phyloP scores from a whole-genome alignment of 1,284 basidiomycete genomes.

The Tremellales sp. region DNA sequence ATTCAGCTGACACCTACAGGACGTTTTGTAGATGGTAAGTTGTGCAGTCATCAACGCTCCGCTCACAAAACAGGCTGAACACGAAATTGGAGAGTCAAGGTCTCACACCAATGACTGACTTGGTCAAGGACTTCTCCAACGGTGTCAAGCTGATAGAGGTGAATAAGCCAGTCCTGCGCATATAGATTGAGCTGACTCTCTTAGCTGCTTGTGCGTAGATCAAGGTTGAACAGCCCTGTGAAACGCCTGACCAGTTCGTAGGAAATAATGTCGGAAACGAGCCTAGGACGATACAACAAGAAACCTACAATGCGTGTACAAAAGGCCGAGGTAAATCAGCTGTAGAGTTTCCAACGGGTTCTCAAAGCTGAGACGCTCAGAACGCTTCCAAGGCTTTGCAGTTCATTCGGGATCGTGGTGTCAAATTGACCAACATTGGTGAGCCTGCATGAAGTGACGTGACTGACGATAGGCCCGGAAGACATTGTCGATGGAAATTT shows the following conservation, averaged over 20 bases:
- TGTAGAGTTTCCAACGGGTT: not conserved
- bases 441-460: conserved; percentile 35
- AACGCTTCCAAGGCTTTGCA: conserved; percentile 95
- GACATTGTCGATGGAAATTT: conserved; percentile 97
- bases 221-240: not conserved
- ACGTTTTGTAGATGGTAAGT: conserved; percentile 48
- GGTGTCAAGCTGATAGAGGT: conserved; percentile 84
- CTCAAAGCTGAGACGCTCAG: no score
- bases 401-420: conserved; percentile 89
- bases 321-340: conserved; percentile 66
- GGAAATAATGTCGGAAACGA: conserved; percentile 95
- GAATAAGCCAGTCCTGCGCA: conserved; percentile 15
- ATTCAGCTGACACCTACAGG: conserved; percentile 16
- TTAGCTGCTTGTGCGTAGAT: not conserved
- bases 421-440: conserved; percentile 96
- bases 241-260: conserved; percentile 39
- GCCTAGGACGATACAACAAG: conserved; percentile 85
- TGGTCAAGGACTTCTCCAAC: conserved; percentile 87
- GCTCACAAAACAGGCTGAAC: conserved; percentile 77
- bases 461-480: conserved; percentile 40
- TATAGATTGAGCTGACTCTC: not conserved
- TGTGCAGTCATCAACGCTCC: not conserved
- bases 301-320: conserved; percentile 88
- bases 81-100: conserved; percentile 83
- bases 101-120: conserved; percentile 83